Base-by-base conservation (phyloP, 2,329 filamentous ascomycete species). In the Alternaria sp. region DNA sequence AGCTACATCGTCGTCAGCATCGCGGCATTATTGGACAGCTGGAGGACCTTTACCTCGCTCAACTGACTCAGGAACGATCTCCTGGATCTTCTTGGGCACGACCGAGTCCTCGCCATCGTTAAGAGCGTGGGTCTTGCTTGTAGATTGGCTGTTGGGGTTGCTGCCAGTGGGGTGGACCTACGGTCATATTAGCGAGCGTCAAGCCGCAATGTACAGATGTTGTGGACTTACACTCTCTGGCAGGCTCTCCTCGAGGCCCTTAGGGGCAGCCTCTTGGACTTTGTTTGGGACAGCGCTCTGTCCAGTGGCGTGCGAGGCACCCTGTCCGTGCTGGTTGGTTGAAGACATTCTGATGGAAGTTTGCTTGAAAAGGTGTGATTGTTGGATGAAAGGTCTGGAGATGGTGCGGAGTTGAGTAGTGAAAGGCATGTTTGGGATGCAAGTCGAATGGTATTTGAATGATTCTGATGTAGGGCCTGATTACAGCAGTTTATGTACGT, bases 61-160 rank as follows among this genome's bases (percentile, higher is more conserved):
- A 5, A 83, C 65, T 32, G 75, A 79, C 69, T 82, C 79, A 1
- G 81, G 81, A 1, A 82, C 70, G 39, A 73, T 77, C 69, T 83
- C 78, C 66, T 83, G 81, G 6, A 82, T 64, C 26, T 75, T 71
- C 71, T 80, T 72, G 11, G 81, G 81, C 0, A 83, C 81, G 18
- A 77, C 79, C 16, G 75, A 78, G 36, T 66, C 75, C 6, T 72
- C 74, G 14, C 73, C 75, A 22, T 70, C 72, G 6, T 78, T 75
- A 48, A 76, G 75, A 4, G 79, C 80, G 64, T 82, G 80, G 3
- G 77, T 78, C 64, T 79, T 68, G 56, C 61, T 61, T 18, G 69
- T 71, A 3, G 63, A 67, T 49, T 79, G 75, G 58, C 75, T 75
- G 30, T 76, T 76, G 22, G 77, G 75, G 30, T 76, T 60, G 16